Conservation (phyloP, 73 alveolate genomes). For the Paramecium bursaria region DNA sequence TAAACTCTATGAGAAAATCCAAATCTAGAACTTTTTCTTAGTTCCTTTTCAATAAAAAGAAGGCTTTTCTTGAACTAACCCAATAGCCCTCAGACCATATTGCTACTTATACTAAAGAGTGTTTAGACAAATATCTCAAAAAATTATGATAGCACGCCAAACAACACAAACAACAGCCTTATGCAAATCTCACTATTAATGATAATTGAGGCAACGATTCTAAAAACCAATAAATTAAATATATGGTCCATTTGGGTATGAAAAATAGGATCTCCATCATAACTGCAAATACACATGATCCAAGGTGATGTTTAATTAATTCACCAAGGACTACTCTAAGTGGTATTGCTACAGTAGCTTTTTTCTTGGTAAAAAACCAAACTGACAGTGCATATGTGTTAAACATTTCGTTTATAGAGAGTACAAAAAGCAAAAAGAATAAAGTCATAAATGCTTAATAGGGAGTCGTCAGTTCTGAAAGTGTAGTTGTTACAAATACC, state of each 20-base stretch:
- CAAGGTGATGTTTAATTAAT: constrained; percentile 53
- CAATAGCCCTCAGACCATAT: constrained; percentile 67
- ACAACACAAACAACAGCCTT: constrained; percentile 67
- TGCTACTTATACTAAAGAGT: constrained; percentile 57
- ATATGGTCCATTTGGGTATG: constrained; percentile 53
- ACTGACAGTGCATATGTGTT: constrained; percentile 54
- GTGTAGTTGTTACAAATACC: constrained; percentile 20
- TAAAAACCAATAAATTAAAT: background rate
- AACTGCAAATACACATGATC: constrained; percentile 61
- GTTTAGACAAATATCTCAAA: constrained; percentile 57
- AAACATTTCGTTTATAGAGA: constrained; percentile 63
- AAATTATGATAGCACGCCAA: constrained; percentile 45
- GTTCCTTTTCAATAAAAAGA: constrained; percentile 56
- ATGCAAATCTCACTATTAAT: constrained; percentile 49
- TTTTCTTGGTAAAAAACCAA: constrained; percentile 70
- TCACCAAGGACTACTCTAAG: constrained; percentile 36
- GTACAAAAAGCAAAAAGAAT: constrained; percentile 32
- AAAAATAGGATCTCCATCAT: constrained; percentile 60
- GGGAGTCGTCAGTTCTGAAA: background rate
- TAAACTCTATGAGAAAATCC: constrained; percentile 59
- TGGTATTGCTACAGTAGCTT: constrained; percentile 64
- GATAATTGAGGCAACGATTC: constrained; percentile 46
- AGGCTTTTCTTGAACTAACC: constrained; percentile 60
- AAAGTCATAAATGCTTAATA: constrained; percentile 56
- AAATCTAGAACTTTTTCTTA: constrained; percentile 60